A percentile compares a stretch with the other conserved stretches of the same genome.
Evolutionary conservation across 768 basidiomycete genomes (phyloP).

Genomic region (Rhizopogon roseolus): DNA sequence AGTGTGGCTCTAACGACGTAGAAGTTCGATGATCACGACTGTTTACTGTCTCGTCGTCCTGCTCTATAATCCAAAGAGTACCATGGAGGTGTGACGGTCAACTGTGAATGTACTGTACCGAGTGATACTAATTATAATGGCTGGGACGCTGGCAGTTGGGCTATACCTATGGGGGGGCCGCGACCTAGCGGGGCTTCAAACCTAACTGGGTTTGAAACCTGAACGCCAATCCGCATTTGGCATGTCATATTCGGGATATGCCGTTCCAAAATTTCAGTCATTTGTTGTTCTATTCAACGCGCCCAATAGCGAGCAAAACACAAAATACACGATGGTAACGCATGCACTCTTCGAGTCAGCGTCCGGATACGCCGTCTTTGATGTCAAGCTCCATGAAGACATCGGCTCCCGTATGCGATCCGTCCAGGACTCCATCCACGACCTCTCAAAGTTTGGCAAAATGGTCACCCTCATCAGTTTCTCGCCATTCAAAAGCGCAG

Average conservation of each 20-base stretch:
- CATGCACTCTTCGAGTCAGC: constrained; percentile 92
- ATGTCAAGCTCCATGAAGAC: constrained; percentile 82
- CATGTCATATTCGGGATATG: background rate
- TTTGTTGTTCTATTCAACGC: constrained; percentile 22
- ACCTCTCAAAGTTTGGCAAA: constrained; percentile 85
- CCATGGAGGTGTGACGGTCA: too few relatives aligned
- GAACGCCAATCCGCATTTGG: too few relatives aligned
- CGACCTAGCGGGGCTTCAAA: too few relatives aligned
- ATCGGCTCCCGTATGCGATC: constrained; percentile 75
- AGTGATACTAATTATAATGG: too few relatives aligned
- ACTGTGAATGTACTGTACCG: too few relatives aligned
- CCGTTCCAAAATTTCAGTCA: constrained; percentile 17
- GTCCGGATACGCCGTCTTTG: constrained; percentile 91
- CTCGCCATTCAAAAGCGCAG: constrained; percentile 90
- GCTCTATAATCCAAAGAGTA: too few relatives aligned
- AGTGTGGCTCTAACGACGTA: too few relatives aligned
- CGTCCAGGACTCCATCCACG: constrained; percentile 83
- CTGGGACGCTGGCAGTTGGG: too few relatives aligned
- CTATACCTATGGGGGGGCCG: too few relatives aligned
- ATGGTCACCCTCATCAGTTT: constrained; percentile 91
- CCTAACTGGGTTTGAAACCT: too few relatives aligned
- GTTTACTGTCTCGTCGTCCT: too few relatives aligned
- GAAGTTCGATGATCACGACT: too few relatives aligned
- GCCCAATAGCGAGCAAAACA: constrained; percentile 26
- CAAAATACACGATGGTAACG: constrained; percentile 50